A percentile compares a stretch with the other conserved stretches of the same genome.
These are phyloP conservation scores for Lactuca sativa DNA, from an alignment of 129 eudicot genomes.

Conservation along the genomic window DNA sequence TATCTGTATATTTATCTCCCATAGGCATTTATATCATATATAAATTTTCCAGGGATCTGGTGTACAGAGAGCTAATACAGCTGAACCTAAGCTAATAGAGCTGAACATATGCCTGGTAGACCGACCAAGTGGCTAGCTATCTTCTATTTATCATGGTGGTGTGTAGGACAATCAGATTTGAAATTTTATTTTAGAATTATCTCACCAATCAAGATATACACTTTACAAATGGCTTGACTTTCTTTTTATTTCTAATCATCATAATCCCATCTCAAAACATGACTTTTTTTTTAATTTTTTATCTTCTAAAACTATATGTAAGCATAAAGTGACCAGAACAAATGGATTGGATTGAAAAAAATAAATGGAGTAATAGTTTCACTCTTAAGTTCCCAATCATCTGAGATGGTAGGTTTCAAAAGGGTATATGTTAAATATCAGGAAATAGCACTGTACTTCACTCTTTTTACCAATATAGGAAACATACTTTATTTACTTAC, in stretches of 20 bases:
- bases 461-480: too few species aligned
- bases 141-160: slow-evolving; percentile 89
- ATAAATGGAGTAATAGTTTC: slow-evolving; percentile 88
- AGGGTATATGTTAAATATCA: not conserved
- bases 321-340: slow-evolving; percentile 87
- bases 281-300: not conserved
- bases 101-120: slow-evolving; percentile 76
- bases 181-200: slow-evolving; percentile 95
- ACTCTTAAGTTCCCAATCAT: slow-evolving; percentile 68
- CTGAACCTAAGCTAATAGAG: slow-evolving; percentile 58
- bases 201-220: slow-evolving; percentile 82
- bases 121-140: slow-evolving; percentile 88
- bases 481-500: too few species aligned
- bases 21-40: not conserved
- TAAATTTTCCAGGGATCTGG: slow-evolving; percentile 38
- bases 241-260: not conserved
- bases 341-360: slow-evolving; percentile 94
- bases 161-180: slow-evolving; percentile 78
- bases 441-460: too few species aligned
- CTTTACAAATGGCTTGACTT: slow-evolving; percentile 64
- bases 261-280: not conserved
- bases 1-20: too few species aligned
- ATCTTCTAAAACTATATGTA: slow-evolving; percentile 30
- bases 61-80: slow-evolving; percentile 38
- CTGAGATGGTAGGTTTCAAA: slow-evolving; percentile 54